Conservation (phyloP, 305 asterid species). For the Fraxinus dipetala region DNA sequence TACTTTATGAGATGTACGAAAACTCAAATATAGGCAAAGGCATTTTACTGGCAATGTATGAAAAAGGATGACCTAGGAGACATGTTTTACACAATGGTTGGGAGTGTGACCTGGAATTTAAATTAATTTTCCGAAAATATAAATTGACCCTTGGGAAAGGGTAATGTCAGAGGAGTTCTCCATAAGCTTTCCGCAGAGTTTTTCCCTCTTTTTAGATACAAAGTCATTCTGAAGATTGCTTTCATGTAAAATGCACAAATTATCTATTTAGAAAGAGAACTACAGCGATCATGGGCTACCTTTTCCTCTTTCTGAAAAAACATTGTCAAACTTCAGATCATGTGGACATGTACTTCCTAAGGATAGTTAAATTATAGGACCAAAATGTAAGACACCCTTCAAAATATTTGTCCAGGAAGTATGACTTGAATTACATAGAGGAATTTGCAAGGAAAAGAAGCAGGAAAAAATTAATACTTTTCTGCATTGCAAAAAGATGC, state of each 20-base stretch:
- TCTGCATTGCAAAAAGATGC: constrained; percentile 9
- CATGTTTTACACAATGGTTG: neutral
- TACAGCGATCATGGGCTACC: neutral
- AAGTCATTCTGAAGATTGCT: neutral
- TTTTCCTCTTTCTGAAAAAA: neutral
- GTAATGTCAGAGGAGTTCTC: neutral
- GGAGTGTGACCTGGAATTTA: neutral
- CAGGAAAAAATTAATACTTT: constrained; percentile 1
- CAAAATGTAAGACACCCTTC: neutral
- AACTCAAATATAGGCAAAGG: neutral
- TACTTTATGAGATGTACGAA: neutral
- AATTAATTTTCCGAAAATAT: constrained; percentile 1
- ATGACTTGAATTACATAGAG: neutral
- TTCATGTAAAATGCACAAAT: constrained; percentile 3
- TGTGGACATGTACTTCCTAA: neutral
- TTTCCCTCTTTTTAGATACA: neutral
- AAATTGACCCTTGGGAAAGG: neutral
- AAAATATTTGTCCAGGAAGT: neutral
- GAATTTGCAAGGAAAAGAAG: constrained; percentile 4
- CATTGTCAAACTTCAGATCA: neutral
- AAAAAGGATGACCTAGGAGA: neutral
- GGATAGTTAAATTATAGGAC: neutral
- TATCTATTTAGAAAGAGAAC: neutral
- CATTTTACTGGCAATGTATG: neutral
- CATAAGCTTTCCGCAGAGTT: neutral